phyloP scores from a whole-genome alignment of 768 basidiomycete genomes.

The Lactarius deliciosus region DNA sequence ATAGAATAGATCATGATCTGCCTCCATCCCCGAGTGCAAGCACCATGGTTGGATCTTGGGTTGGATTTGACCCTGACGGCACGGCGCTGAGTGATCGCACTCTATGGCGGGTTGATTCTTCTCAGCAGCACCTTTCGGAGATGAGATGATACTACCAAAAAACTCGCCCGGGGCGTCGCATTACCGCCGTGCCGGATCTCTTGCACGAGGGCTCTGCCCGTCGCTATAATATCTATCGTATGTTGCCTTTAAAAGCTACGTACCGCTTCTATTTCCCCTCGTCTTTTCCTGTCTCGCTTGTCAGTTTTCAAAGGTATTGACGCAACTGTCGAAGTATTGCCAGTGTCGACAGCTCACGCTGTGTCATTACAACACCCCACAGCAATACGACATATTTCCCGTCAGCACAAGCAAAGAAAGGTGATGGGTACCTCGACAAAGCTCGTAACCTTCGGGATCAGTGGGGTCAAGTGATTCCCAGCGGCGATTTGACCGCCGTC shows the following conservation, averaged over 20 bases:
- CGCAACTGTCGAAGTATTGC: neutral
- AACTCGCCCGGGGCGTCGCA: neutral
- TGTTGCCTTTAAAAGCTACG: neutral
- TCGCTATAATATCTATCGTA: neutral
- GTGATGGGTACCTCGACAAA: slow-evolving; percentile 18
- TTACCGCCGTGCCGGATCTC: no score
- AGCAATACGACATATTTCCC: neutral
- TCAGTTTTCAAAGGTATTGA: no score
- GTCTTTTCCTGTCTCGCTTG: neutral
- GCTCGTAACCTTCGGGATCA: slow-evolving; percentile 19
- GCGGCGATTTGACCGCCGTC: slow-evolving; percentile 5
- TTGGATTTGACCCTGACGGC: neutral
- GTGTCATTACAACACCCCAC: neutral
- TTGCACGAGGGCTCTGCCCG: no score
- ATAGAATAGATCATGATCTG: no score
- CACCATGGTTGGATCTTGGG: neutral
- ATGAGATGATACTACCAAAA: neutral
- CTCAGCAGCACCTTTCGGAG: neutral
- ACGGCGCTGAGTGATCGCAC: neutral
- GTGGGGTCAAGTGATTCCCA: slow-evolving; percentile 15
- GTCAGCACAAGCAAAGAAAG: slow-evolving; percentile 13
- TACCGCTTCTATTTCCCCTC: neutral
- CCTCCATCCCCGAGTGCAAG: no score
- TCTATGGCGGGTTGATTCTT: neutral
- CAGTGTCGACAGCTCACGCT: neutral